Evolutionary conservation across 2,329 filamentous ascomycete genomes (phyloP), one percentile per base, ranked within the genome.

Genomic region (Elsinoe australis): DNA sequence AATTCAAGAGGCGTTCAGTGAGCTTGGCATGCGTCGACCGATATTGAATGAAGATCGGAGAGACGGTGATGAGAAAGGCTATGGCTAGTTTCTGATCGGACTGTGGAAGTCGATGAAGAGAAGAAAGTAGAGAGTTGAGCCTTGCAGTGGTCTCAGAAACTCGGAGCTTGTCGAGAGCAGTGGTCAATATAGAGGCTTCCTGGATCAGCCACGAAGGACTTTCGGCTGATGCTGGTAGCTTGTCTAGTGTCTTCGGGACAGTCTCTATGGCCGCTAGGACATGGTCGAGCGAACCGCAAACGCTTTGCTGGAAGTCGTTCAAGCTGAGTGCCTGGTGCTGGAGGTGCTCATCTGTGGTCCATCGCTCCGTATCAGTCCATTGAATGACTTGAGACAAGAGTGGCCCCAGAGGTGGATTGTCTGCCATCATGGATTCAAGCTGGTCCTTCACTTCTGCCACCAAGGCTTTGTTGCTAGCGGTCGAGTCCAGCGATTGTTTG

Each of bases 221-320:
- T 26, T 86, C 80, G 1, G 71, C 70, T 1, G 81, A 77, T 3
- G 65, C 61, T 1, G 83, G 80, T 1, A 82, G 66, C 3, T 70
- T 69, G 8, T 69, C 64, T 6, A 79, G 67, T 2, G 72, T 67
- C 52, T 76, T 77, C 50, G 79, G 76, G 36, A 84, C 74, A 53
- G 82, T 79, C 62, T 95, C 87, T 39, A 94, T 74, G 1, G 85
- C 82, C 28, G 90, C 83, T 1, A 95, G 78, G 21, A 90, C 76
- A 42, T 79, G 78, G 63, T 94, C 85, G 38, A 83, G 77, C n/a
- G 84, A 70, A 1, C 66, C 75, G 29, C 85, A 76, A 1, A 87
- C 64, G 3, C 73, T 69, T 10, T 73, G 66, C 33, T 80, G 76
- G 35, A 88, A 75, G 0, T 66, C 61, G 14, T 72, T 32, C n/a